Evolutionary conservation across 352 stramenopile genomes (phyloP).

Genomic region (Globisporangium barbulae): DNA sequence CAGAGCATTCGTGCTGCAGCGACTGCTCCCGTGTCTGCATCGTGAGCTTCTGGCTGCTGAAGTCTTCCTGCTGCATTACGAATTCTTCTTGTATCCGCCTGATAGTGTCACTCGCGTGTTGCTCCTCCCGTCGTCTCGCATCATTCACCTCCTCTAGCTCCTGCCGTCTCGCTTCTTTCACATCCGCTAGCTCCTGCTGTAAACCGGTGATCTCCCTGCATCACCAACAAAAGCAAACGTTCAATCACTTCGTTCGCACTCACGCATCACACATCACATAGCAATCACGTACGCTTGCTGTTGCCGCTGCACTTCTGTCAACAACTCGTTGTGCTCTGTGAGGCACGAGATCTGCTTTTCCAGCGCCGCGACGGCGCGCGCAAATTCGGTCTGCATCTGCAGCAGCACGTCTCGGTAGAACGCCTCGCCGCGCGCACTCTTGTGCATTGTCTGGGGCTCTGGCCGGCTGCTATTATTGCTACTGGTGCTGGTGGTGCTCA

Average conservation of each 20-base stretch:
- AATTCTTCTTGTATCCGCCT: slow-evolving; percentile 24
- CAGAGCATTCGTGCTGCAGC: slow-evolving; percentile 26
- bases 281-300: slow-evolving; percentile 16
- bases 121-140: slow-evolving; percentile 15
- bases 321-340: slow-evolving; percentile 48
- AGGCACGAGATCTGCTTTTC: slow-evolving; percentile 55
- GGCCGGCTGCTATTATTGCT: background rate
- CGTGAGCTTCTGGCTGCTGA: slow-evolving; percentile 11
- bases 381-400: slow-evolving; percentile 66
- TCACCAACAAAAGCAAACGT: background rate
- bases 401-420: slow-evolving; percentile 50
- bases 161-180: slow-evolving; percentile 15
- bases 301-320: slow-evolving; percentile 18
- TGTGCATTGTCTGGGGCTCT: slow-evolving; percentile 2
- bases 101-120: slow-evolving; percentile 14
- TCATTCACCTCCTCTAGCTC: slow-evolving; percentile 21
- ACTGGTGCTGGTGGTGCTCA: background rate
- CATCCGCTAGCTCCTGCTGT: slow-evolving; percentile 16
- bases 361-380: slow-evolving; percentile 40
- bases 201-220: slow-evolving; percentile 17
- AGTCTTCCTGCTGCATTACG: slow-evolving; percentile 16
- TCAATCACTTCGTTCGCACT: background rate
- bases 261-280: background rate
- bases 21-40: slow-evolving; percentile 24
- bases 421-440: slow-evolving; percentile 18